Evolutionary conservation across 495 filamentous ascomycete species (phyloP), one percentile per base, ranked within the genome.

Genomic region (Darksidea phi): DNA sequence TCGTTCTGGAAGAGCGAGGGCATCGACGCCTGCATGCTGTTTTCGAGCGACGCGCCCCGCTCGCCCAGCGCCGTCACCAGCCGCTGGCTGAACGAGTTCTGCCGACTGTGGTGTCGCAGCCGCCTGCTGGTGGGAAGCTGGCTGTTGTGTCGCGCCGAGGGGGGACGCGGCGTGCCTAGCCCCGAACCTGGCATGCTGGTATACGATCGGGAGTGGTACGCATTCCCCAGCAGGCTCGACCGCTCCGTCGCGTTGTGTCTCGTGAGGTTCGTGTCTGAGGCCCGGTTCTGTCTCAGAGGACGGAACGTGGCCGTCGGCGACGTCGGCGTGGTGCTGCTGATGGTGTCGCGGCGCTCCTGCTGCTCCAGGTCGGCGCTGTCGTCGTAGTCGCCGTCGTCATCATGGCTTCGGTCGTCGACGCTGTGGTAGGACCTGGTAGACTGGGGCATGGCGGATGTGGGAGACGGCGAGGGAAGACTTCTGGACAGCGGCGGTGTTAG

Each of bases 1-100:
- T 98, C 91, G 68, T 98, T 90, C 12, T 62, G 48, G 51, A 61
- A 71, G 45, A 73, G 45, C 4, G 70, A 73, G 0, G 47, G 38
- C 56, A 67, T 72, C 0, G 74, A 72, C 18, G 57, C 47, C 4
- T 68, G 59, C 48, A 73, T 49, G 58, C 34, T 70, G 28, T 41
- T 54, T 24, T 67, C 58, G 6, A 58, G 42, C 6, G 53, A 36
- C 6, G 37, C 50, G 13, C 46, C 57, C 8, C 57, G 53, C 6
- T 48, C 49, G 15, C 59, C 65, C 38, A 72, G 59, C 10, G 74
- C 73, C 43, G 68, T 68, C 49, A 71, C 71, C 13, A 76, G 57
- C 34, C 70, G 66, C 32, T 64, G 54, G 21, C 70, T 68, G 63
- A 74, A 68, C 6, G 74, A 76, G 2, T 64, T 70, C 18, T 38